Evolutionary conservation across 2,329 filamentous ascomycete genomes (phyloP), one percentile per base, ranked within the genome.

Genomic region (Trichoderma pleuroti): DNA sequence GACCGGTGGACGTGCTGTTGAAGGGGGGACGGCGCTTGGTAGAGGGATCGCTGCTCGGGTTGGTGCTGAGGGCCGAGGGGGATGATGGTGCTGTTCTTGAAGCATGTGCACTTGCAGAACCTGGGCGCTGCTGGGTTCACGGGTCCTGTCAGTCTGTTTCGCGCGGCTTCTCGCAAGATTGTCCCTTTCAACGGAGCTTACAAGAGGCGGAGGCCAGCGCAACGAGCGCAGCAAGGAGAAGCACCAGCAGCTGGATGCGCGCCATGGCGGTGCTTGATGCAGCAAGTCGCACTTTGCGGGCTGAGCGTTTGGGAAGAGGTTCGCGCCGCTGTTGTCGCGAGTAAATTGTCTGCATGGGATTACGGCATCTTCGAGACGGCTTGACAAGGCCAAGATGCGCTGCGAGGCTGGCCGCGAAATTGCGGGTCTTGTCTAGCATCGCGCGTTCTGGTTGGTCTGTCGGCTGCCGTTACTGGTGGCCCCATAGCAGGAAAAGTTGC

Each of bases 81-180:
- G 76, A 91, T 89, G 76, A 91, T 89, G 74, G 88, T 91, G 83
- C 87, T 89, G 82, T 91, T 91, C 75, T 87, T 88, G 82, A 90
- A 90, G 82, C 89, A 91, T 74, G 88, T 91, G 81, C 89, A 91
- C 84, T 91, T 91, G 84, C 89, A 91, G 78, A 91, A 91, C 2
- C 86, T 87, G 21, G 87, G 88, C 56, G 87, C 85, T 36, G 86
- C 88, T 90, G 76, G 16, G 39, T 42, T 30, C 18, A 21, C 12
- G 3, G 16, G 6, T 56, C 4, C 12, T 14, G 59, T 36, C 68
- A 7, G 39, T 30, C n/a, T n/a, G n/a, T 32, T 52, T 30, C 10
- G 26, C n/a, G 56, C 26, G 26, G 10, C 1, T 34, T 21, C 6
- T 34, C 9, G 18, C 5, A 12, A 12, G n/a, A 8, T 34, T 6